These are phyloP conservation scores for Wickerhamomyces sp. DNA, from an alignment of 1,139 yeast species.

Conservation along the genomic window DNA sequence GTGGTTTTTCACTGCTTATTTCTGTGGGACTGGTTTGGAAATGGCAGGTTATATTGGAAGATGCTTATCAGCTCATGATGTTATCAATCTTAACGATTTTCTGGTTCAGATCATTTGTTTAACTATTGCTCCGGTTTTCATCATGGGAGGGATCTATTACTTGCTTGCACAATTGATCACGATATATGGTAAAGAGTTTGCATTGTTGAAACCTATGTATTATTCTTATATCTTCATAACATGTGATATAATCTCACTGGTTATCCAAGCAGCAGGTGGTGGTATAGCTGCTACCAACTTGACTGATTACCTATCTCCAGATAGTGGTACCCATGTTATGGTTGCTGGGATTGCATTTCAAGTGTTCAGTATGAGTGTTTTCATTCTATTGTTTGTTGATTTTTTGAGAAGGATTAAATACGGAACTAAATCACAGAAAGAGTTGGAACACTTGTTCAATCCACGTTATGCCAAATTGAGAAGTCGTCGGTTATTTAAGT, in stretches of 20 bases:
- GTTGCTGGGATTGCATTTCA: constrained; percentile 80
- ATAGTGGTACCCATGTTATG: constrained; percentile 68
- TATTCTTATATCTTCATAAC: constrained; percentile 67
- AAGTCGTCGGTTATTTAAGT: constrained; percentile 29
- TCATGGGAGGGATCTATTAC: constrained; percentile 85
- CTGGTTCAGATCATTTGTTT: constrained; percentile 64
- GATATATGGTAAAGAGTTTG: constrained; percentile 58
- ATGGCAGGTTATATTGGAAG: constrained; percentile 70
- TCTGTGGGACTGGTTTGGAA: constrained; percentile 59
- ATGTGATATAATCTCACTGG: constrained; percentile 62
- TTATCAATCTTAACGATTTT: constrained; percentile 37
- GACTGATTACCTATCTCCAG: constrained; percentile 29
- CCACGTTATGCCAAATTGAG: constrained; percentile 18
- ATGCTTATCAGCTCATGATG: constrained; percentile 38
- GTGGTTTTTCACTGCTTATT: constrained; percentile 68
- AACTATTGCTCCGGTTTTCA: constrained; percentile 82
- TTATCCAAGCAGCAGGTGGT: constrained; percentile 82
- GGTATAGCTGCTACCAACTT: constrained; percentile 56
- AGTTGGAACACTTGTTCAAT: constrained; percentile 23
- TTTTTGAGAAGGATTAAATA: constrained; percentile 42
- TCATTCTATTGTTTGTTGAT: constrained; percentile 51
- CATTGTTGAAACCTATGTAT: constrained; percentile 66
- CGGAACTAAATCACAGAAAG: constrained; percentile 1
- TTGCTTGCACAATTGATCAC: constrained; percentile 69
- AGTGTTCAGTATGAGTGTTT: constrained; percentile 66